Conservation (phyloP, 306 rosid genomes). For the Parietaria judaica region DNA sequence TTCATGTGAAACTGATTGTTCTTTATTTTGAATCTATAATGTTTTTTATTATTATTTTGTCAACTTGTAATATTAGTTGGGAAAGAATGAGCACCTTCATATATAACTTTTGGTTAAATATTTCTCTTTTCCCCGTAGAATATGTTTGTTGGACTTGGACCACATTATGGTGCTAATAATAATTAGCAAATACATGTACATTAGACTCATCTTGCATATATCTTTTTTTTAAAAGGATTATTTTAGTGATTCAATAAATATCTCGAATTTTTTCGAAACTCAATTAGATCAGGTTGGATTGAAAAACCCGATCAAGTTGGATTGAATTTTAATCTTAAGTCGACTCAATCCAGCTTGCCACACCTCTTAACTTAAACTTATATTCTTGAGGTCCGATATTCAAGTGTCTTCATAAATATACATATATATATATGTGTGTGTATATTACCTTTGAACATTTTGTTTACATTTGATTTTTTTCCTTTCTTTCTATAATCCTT, state of each 20-base stretch:
- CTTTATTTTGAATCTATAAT: neutral
- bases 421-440: no score
- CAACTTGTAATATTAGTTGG: neutral
- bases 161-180: conserved; percentile 3
- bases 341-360: no score
- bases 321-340: no score
- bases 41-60: neutral
- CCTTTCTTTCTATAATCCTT: neutral
- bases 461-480: neutral
- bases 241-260: no score
- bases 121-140: neutral
- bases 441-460: no score
- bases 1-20: conserved; percentile 1
- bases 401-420: no score
- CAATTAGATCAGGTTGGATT: no score
- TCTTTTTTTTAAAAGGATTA: no score
- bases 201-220: neutral
- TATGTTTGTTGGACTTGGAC: neutral
- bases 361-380: no score
- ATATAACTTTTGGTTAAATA: neutral
- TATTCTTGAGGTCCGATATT: no score
- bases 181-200: neutral
- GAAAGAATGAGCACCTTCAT: neutral
- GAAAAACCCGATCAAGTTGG: no score
- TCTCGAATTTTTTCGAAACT: no score